phyloP scores from a whole-genome alignment of 2,329 filamentous ascomycete genomes.

The Verticillium tricorpus region DNA sequence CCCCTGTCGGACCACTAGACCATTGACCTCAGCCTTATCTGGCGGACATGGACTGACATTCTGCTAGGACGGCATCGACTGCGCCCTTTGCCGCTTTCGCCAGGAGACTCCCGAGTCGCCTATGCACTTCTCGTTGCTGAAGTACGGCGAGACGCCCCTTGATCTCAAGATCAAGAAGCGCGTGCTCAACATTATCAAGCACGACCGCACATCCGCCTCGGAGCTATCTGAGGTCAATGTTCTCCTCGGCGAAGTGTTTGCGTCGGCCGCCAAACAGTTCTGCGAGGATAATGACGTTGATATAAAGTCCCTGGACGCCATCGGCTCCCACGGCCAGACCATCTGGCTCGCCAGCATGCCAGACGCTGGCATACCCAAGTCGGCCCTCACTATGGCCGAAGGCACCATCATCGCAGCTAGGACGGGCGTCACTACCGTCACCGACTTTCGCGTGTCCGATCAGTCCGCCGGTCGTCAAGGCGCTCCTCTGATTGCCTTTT shows the following conservation, averaged over 20 bases:
- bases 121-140: conserved; percentile 52
- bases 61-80: conserved; percentile 51
- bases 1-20: neutral
- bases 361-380: conserved; percentile 36
- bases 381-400: conserved; percentile 53
- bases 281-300: conserved; percentile 36
- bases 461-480: conserved; percentile 52
- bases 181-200: conserved; percentile 52
- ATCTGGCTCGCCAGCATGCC: conserved; percentile 52
- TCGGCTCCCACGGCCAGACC: conserved; percentile 49
- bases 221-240: conserved; percentile 54
- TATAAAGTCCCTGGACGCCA: conserved; percentile 42
- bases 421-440: conserved; percentile 54
- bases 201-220: conserved; percentile 47
- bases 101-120: conserved; percentile 46
- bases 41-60: conserved; percentile 29
- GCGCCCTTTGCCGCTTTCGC: conserved; percentile 51
- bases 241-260: conserved; percentile 52
- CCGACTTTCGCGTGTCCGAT: conserved; percentile 53
- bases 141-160: conserved; percentile 53
- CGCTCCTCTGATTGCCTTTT: conserved; percentile 52
- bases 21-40: neutral
- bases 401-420: conserved; percentile 48
- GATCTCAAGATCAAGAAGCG: conserved; percentile 49
- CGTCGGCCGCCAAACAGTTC: conserved; percentile 45